Conservation (phyloP, 2,329 filamentous ascomycete genomes). For the Epichloe sp. region DNA sequence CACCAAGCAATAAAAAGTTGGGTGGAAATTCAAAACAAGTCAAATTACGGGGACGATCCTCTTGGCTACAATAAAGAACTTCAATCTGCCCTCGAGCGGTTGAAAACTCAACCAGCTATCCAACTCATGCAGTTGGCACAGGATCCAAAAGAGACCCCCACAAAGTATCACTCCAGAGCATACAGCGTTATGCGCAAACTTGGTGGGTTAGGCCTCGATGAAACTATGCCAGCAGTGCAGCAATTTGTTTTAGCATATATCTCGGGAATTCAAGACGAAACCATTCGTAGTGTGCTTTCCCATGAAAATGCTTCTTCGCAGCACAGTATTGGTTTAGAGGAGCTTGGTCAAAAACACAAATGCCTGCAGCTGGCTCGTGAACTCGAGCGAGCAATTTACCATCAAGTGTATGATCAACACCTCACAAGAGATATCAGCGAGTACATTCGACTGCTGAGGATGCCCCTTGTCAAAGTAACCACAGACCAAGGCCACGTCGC, state of each 20-base stretch:
- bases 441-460: slow-evolving; percentile 39
- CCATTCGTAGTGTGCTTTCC: slow-evolving; percentile 30
- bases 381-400: slow-evolving; percentile 39
- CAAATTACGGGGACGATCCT: slow-evolving; percentile 31
- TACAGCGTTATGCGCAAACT: slow-evolving; percentile 20
- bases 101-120: slow-evolving; percentile 39
- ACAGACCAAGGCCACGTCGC: slow-evolving; percentile 8
- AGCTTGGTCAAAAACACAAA: slow-evolving; percentile 37
- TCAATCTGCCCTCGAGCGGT: slow-evolving; percentile 29
- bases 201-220: slow-evolving; percentile 19
- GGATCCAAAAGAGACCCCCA: slow-evolving; percentile 34
- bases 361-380: slow-evolving; percentile 41
- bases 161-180: slow-evolving; percentile 35
- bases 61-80: slow-evolving; percentile 40
- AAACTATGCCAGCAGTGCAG: slow-evolving; percentile 2
- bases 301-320: slow-evolving; percentile 7
- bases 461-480: slow-evolving; percentile 16
- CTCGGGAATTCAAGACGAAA: slow-evolving; percentile 34
- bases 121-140: slow-evolving; percentile 42
- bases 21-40: slow-evolving; percentile 28
- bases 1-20: slow-evolving; percentile 29
- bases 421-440: slow-evolving; percentile 25
- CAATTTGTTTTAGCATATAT: slow-evolving; percentile 33
- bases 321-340: slow-evolving; percentile 21
- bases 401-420: slow-evolving; percentile 29